Evolutionary conservation across 495 filamentous ascomycete species (phyloP).

Genomic region (Thozetella sp.): DNA sequence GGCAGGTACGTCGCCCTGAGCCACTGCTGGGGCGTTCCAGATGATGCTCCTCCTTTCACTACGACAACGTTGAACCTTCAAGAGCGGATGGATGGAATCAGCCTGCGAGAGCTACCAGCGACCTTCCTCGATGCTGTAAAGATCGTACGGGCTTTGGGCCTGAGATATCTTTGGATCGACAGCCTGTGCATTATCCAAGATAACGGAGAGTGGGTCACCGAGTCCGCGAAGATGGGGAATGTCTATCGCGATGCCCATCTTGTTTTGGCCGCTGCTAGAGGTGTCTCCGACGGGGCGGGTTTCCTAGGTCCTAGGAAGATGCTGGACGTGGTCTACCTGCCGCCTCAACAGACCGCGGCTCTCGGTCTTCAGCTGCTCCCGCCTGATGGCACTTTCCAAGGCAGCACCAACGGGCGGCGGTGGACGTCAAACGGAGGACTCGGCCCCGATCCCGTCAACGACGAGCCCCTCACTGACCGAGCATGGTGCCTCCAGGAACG

Average conservation of each 20-base stretch:
- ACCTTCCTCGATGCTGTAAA: conserved; percentile 21
- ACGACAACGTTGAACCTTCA: conserved; percentile 8
- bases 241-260: conserved; percentile 39
- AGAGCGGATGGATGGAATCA: conserved; percentile 14
- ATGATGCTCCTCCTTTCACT: conserved; percentile 10
- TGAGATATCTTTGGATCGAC: conserved; percentile 47
- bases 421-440: neutral
- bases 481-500: conserved; percentile 39
- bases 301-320: conserved; percentile 11
- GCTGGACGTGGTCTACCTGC: conserved; percentile 6
- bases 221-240: conserved; percentile 35
- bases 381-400: neutral
- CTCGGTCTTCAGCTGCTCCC: conserved; percentile 14
- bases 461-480: conserved; percentile 25
- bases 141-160: conserved; percentile 20
- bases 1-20: conserved; percentile 27
- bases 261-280: conserved; percentile 15
- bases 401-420: no score
- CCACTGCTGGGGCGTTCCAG: conserved; percentile 29
- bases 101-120: conserved; percentile 14
- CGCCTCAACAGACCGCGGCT: neutral
- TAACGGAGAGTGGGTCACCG: conserved; percentile 31
- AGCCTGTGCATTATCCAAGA: conserved; percentile 47
- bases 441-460: neutral
- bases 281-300: conserved; percentile 11